Evolutionary conservation across 257 asterid genomes (phyloP), one percentile per base, ranked within the genome.

Genomic region (Nicotiana undulata): DNA sequence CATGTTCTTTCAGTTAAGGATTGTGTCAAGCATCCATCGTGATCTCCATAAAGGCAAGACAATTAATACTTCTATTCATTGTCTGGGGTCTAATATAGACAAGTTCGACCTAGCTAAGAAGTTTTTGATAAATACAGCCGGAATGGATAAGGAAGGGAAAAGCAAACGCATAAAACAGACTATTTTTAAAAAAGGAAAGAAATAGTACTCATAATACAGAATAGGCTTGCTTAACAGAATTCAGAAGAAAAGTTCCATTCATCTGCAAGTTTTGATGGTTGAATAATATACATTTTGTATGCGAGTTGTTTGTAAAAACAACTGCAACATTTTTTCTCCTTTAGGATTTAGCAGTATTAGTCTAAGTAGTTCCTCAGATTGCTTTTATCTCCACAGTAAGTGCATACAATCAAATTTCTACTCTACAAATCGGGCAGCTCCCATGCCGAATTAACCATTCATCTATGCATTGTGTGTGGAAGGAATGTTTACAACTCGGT

Each of bases 371-470:
- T 68, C 22, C 5, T 34, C 53, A 37, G 11, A 37, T 61, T 61
- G 34, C 34, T 24, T 24, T 61, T 61, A 24, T 24, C 16, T 60
- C 31, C 68, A 29, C 3, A 5, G n/a, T 28, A 63, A 63, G 37
- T 24, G 44, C 70, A 12, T 63, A 28, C 5, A 63, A 74, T 49
- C 24, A 76, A 76, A 92, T 90, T 31, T 90, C 93, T 76, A 76
- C 76, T 87, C 99, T 86, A 81, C 99, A 95, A 22, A 90, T 84
- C 0, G 99, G 98, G 83, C 99, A 95, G n/a, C 85, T 89, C 3
- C 91, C 94, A 58, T 92, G 95, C 51, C 93, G 89, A 72, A 77
- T 16, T 64, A 95, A 92, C 99, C 98, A 95, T 84, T 87, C 93
- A 67, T 95, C 97, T 79, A 93, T 85, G 90, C 99, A 95, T 3